Conservation (phyloP, 106 monocot species). For the Dioscorea zingiberensis region DNA sequence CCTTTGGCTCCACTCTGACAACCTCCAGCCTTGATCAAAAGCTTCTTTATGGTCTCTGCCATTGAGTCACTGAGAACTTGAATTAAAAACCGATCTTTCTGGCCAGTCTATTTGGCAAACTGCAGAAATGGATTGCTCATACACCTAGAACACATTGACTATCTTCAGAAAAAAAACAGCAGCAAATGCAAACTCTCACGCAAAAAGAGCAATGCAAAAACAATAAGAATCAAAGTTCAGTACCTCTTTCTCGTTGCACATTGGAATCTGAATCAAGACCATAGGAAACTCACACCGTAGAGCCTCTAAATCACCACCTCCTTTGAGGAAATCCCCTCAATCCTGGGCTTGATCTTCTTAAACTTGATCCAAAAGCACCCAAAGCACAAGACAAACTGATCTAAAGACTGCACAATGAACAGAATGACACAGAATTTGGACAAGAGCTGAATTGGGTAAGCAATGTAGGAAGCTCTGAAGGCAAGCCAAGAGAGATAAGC, state of each 20-base stretch:
- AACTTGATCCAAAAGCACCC: conserved; percentile 72
- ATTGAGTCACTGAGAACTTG: conserved; percentile 74
- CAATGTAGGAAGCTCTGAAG: conserved; percentile 40
- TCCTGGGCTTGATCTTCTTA: conserved; percentile 39
- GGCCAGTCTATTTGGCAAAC: conserved; percentile 68
- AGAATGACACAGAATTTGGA: conserved; percentile 48
- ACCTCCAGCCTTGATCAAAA: conserved; percentile 55
- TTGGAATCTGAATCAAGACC: conserved; percentile 75
- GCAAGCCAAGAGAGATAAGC: conserved; percentile 49
- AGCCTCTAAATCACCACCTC: background rate
- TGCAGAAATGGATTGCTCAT: conserved; percentile 71
- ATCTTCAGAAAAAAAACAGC: too few relatives aligned
- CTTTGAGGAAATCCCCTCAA: conserved; percentile 16
- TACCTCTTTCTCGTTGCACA: conserved; percentile 67
- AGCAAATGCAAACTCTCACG: too few relatives aligned
- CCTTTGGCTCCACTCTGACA: conserved; percentile 51
- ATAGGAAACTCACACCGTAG: conserved; percentile 33
- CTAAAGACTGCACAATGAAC: conserved; percentile 50
- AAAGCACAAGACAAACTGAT: conserved; percentile 41
- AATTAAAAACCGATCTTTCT: conserved; percentile 35
- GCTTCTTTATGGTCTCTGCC: conserved; percentile 32
- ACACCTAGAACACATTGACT: conserved; percentile 31
- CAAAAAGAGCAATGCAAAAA: too few relatives aligned
- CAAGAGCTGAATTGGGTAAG: conserved; percentile 29
- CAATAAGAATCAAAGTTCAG: background rate